Conservation (phyloP, 306 rosid species). For the Trifolium repens region DNA sequence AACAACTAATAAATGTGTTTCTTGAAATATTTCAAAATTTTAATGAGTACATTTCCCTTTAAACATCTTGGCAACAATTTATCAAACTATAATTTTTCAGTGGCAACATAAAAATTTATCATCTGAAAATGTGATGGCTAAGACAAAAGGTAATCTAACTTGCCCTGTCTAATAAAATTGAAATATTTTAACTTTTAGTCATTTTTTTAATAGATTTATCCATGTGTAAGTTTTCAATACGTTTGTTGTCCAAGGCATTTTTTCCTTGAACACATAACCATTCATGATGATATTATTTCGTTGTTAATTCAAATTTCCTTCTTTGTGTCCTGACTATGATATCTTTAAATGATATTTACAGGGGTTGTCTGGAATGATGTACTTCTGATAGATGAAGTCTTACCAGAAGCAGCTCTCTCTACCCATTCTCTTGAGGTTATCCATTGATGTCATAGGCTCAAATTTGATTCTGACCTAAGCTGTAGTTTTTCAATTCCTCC, state of each 20-base stretch:
- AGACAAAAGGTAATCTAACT: slow-evolving; percentile 50
- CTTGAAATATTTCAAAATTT: slow-evolving; percentile 26
- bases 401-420: slow-evolving; percentile 69
- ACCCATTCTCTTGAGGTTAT: slow-evolving; percentile 74
- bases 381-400: slow-evolving; percentile 71
- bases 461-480: slow-evolving; percentile 30
- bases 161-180: slow-evolving; percentile 24
- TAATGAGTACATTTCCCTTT: slow-evolving; percentile 12
- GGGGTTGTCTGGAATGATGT: slow-evolving; percentile 75
- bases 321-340: slow-evolving; percentile 19
- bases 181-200: not conserved
- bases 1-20: not conserved
- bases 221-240: slow-evolving; percentile 5
- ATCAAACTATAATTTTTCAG: slow-evolving; percentile 23
- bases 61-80: slow-evolving; percentile 35
- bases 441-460: slow-evolving; percentile 31
- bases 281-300: slow-evolving; percentile 11
- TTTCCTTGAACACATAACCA: slow-evolving; percentile 6
- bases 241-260: slow-evolving; percentile 16
- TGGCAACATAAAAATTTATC: slow-evolving; percentile 21
- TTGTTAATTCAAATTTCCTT: slow-evolving; percentile 9
- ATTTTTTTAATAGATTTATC: not conserved
- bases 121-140: slow-evolving; percentile 35
- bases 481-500: slow-evolving; percentile 31
- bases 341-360: slow-evolving; percentile 45